Conservation (phyloP, 1,139 yeast genomes). For the Protomyces arabidopsidicola region DNA sequence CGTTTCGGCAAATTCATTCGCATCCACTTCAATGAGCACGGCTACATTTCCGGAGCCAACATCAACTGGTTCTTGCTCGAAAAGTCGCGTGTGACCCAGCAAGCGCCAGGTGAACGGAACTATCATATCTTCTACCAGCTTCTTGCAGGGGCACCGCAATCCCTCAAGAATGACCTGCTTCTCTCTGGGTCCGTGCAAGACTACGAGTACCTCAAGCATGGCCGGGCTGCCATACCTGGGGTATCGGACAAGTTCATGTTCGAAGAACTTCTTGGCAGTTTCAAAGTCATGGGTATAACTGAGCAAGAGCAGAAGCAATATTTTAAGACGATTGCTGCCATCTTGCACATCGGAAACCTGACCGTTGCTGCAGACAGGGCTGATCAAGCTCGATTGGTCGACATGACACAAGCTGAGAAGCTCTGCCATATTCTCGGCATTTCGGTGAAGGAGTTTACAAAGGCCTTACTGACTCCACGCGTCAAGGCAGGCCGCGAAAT, state of each 20-base stretch:
- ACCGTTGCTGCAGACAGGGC: slow-evolving; percentile 61
- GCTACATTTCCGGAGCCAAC: slow-evolving; percentile 77
- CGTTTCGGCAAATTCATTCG: slow-evolving; percentile 95
- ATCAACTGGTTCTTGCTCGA: slow-evolving; percentile 93
- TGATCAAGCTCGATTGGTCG: slow-evolving; percentile 68
- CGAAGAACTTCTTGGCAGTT: slow-evolving; percentile 55
- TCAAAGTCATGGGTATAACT: slow-evolving; percentile 67
- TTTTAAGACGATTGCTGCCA: slow-evolving; percentile 64
- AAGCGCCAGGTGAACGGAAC: slow-evolving; percentile 71
- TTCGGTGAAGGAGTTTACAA: slow-evolving; percentile 50
- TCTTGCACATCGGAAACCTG: slow-evolving; percentile 81
- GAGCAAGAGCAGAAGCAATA: slow-evolving; percentile 55
- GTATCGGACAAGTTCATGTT: slow-evolving; percentile 74
- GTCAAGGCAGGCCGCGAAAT: slow-evolving; percentile 89
- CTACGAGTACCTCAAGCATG: slow-evolving; percentile 57
- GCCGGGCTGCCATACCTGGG: slow-evolving; percentile 56
- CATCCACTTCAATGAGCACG: slow-evolving; percentile 64
- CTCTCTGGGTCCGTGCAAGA: slow-evolving; percentile 44
- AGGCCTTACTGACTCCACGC: slow-evolving; percentile 66
- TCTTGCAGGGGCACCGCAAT: slow-evolving; percentile 58
- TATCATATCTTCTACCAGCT: slow-evolving; percentile 91
- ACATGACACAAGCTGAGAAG: slow-evolving; percentile 50
- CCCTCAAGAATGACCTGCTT: slow-evolving; percentile 50
- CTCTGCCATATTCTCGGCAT: slow-evolving; percentile 66
- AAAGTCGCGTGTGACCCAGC: slow-evolving; percentile 87